phyloP scores from a whole-genome alignment of 495 filamentous ascomycete genomes.

The Hyaloscypha hepaticicola region DNA sequence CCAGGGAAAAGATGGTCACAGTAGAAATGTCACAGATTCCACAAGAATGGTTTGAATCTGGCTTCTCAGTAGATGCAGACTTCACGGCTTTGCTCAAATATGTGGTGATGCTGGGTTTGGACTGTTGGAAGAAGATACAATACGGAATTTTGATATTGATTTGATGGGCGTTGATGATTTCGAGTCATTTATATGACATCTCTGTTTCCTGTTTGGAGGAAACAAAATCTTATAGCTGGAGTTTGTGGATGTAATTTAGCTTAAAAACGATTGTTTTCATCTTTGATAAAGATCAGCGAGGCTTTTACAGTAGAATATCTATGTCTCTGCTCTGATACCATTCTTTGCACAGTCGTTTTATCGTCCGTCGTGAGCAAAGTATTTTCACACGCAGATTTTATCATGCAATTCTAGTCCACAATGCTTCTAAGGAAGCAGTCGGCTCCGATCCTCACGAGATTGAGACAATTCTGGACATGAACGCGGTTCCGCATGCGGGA shows the following conservation, averaged over 20 bases:
- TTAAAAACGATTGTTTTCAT: no score
- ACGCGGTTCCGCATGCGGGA: neutral
- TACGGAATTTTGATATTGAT: constrained; percentile 4
- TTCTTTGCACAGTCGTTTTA: constrained; percentile 4
- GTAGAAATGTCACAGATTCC: constrained; percentile 6
- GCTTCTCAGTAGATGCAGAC: constrained; percentile 3
- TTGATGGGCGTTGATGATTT: constrained; percentile 13
- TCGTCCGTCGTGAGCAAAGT: neutral
- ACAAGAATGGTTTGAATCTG: constrained; percentile 12
- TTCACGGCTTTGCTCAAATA: constrained; percentile 2
- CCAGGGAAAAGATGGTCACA: constrained; percentile 8
- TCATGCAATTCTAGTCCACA: neutral
- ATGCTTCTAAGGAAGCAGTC: neutral
- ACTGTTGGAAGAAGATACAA: constrained; percentile 9
- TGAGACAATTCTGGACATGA: neutral
- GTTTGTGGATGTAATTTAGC: no score
- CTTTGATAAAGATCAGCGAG: neutral
- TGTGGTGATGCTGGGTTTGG: constrained; percentile 6
- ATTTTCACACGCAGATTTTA: neutral
- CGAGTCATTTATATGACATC: constrained; percentile 9
- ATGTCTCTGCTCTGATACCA: constrained; percentile 2
- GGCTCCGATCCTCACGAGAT: neutral
- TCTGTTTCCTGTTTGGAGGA: neutral
- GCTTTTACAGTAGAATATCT: neutral
- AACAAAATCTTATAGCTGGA: neutral